Evolutionary conservation across 352 stramenopile species (phyloP), one percentile per base, ranked within the genome.

Genomic region (Phytophthora pluvialis): DNA sequence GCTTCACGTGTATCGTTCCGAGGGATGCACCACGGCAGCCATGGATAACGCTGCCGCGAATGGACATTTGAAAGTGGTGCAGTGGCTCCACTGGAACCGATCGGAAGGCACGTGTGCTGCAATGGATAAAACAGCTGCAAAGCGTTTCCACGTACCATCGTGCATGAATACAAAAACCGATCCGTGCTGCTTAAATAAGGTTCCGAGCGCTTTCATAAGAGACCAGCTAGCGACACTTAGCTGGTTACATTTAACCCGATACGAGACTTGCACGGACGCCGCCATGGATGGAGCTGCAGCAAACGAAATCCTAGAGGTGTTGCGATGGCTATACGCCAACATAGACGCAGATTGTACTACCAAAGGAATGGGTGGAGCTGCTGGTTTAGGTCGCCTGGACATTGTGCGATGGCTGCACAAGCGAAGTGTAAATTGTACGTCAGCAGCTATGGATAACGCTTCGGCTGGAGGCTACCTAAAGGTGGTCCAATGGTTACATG

Each of bases 241-340:
- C 8, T 57, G 49, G 49, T 16, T 58, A 12, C 15, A 46, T 15
- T 1, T 7, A 11, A n/a, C 39, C 25, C 52, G 40, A 3, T 31
- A 7, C 18, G 52, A 60, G 25, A 31, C 28, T 5, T 60, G 52
- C 12, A 42, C 52, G 5, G 16, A 12, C 8, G 9, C 4, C 1
- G 52, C 40, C 5, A 51, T 51, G 52, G 25, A 60, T 21, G 43
- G 35, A 25, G 52, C 40, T 25, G 40, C 52, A 18, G 39, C 38
- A 7, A 60, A 51, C 35, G 52, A 39, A 7, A 33, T 51, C 21
- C 26, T 60, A 5, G 12, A 44, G 10, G 21, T 60, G 38, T 11
- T 59, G 13, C 38, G 49, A 29, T 59, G 51, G 51, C 38, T 59
- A 13, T 38, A 49, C 40, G 16, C 26, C 16, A 47, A 59, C 25